phyloP scores from a whole-genome alignment of 148 eudicot species.

The Amaranthus palmeri region DNA sequence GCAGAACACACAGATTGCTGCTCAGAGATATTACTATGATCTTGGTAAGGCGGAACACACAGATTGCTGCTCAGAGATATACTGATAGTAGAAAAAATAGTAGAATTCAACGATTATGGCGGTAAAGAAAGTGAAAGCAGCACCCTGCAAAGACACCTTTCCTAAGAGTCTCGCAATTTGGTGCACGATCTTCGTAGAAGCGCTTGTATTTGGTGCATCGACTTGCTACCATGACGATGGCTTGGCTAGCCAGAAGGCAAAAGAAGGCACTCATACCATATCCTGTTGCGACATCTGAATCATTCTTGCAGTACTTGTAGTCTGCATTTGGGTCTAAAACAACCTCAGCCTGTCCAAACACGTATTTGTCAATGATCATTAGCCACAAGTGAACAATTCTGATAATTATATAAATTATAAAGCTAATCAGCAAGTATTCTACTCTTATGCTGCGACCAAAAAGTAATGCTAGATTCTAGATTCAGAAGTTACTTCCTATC shows the following conservation, averaged over 20 bases:
- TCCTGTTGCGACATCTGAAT: conserved; percentile 78
- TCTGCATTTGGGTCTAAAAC: conserved; percentile 34
- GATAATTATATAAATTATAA: too few relatives aligned
- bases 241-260: conserved; percentile 66
- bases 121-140: conserved; percentile 72
- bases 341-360: conserved; percentile 40
- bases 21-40: too few relatives aligned
- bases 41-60: too few relatives aligned
- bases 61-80: background rate
- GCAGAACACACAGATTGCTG: too few relatives aligned
- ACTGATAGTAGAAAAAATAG: conserved; percentile 39
- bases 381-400: background rate
- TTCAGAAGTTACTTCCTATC: background rate
- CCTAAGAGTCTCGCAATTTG: conserved; percentile 73
- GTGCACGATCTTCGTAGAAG: conserved; percentile 39
- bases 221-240: conserved; percentile 62
- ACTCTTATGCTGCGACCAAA: background rate
- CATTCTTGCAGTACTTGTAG: conserved; percentile 57
- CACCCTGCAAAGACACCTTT: conserved; percentile 94
- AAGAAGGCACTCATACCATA: conserved; percentile 83
- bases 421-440: too few relatives aligned
- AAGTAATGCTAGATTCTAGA: background rate
- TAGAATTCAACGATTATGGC: conserved; percentile 62
- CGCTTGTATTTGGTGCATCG: conserved; percentile 56
- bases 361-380: background rate